phyloP scores from a whole-genome alignment of 2,329 filamentous ascomycete species.

The Pseudofabraea citricarpa region DNA sequence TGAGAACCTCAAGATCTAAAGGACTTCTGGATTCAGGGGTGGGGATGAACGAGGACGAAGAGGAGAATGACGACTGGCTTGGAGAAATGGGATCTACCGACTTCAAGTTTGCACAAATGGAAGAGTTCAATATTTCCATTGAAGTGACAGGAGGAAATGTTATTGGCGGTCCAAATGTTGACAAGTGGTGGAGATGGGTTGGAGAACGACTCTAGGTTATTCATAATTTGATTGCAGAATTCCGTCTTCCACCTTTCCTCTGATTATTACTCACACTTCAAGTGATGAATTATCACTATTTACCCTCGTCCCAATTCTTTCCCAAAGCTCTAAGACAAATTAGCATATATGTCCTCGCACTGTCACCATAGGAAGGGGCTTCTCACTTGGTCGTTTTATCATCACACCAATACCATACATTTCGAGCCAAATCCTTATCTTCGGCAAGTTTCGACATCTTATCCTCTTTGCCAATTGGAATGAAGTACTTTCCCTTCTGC shows the following conservation, averaged over 20 bases:
- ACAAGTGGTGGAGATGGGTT: constrained; percentile 90
- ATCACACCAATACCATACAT: constrained; percentile 26
- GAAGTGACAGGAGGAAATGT: constrained; percentile 74
- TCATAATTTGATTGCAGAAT: no score
- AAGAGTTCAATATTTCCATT: constrained; percentile 76
- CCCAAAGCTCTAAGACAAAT: not conserved
- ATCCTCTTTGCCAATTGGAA: constrained; percentile 29
- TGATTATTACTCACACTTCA: not conserved
- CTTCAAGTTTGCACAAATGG: constrained; percentile 78
- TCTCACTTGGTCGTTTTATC: not conserved
- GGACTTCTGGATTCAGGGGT: constrained; percentile 78
- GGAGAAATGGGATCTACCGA: constrained; percentile 73
- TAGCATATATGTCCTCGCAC: not conserved
- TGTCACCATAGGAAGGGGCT: not conserved
- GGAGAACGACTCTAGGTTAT: constrained; percentile 59
- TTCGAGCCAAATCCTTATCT: constrained; percentile 26
- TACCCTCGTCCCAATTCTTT: not conserved
- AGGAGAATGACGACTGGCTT: constrained; percentile 79
- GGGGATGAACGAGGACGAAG: constrained; percentile 54
- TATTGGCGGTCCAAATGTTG: constrained; percentile 57
- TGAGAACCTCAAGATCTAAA: constrained; percentile 72
- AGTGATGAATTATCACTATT: not conserved
- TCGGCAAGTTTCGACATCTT: constrained; percentile 21
- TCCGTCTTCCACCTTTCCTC: not conserved
- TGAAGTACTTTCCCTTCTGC: constrained; percentile 30